These are phyloP conservation scores for Cyclospora cayetanensis DNA, from an alignment of 169 alveolate genomes.

Conservation along the genomic window DNA sequence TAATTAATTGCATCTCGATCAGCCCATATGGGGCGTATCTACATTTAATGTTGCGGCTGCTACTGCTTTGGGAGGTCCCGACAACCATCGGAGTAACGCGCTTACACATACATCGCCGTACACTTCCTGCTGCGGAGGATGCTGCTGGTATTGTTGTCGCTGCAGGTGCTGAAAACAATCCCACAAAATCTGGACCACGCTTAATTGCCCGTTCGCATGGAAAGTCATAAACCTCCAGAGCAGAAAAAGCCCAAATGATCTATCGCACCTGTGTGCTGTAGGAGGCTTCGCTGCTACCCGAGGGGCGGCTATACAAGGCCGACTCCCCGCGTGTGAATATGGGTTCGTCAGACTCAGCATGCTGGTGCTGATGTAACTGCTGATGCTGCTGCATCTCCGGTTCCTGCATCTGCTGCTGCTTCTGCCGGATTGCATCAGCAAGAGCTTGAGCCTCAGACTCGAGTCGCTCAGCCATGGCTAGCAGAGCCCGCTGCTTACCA, in stretches of 20 bases:
- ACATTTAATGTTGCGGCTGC: not conserved
- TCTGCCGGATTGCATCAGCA: not conserved
- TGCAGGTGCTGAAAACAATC: not conserved
- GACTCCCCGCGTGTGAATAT: not conserved
- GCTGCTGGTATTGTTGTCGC: not conserved
- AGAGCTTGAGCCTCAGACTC: constrained; percentile 24
- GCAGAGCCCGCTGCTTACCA: constrained; percentile 48
- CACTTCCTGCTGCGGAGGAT: not conserved
- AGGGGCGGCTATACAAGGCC: not conserved
- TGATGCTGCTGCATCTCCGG: not conserved
- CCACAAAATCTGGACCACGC: not conserved
- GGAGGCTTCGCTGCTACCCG: constrained; percentile 13
- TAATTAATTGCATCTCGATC: not conserved
- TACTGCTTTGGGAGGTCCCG: not conserved
- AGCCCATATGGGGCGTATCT: not conserved
- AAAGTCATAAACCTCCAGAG: not conserved
- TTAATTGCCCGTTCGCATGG: no score
- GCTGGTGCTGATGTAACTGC: not conserved
- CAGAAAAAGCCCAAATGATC: not conserved
- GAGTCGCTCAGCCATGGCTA: constrained; percentile 30
- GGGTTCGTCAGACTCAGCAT: not conserved
- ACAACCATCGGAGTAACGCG: not conserved
- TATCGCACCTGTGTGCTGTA: not conserved
- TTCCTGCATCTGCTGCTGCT: not conserved
- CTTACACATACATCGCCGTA: not conserved